Evolutionary conservation across 176 grass and related monocot species (phyloP).

Genomic region (Bolboschoenus planiculmis): DNA sequence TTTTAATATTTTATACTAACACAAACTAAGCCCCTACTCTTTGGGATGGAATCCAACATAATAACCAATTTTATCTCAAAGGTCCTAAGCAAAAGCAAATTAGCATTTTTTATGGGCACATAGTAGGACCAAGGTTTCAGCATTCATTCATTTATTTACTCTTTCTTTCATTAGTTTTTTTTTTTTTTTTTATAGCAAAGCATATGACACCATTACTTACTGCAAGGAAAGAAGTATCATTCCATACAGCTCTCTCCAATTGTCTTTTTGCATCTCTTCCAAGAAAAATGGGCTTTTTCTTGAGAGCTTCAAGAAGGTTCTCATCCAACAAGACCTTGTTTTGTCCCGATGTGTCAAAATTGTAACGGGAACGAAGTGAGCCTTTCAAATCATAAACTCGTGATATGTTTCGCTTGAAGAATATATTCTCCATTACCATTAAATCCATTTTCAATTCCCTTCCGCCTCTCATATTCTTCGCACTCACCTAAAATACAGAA

Average conservation of each 20-base stretch:
- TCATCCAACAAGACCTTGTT: conserved; percentile 84
- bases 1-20: not conserved
- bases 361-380: conserved; percentile 71
- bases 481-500: conserved; percentile 51
- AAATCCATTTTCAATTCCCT: conserved; percentile 77
- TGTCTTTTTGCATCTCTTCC: conserved; percentile 52
- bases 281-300: conserved; percentile 77
- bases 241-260: conserved; percentile 84
- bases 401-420: conserved; percentile 65
- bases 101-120: not conserved
- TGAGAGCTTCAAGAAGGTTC: conserved; percentile 73
- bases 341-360: conserved; percentile 58
- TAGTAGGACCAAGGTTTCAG: not conserved
- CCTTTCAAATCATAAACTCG: conserved; percentile 93
- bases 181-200: not conserved
- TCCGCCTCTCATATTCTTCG: conserved; percentile 67
- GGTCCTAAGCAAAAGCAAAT: not conserved
- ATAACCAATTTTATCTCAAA: not conserved
- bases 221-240: conserved; percentile 90
- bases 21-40: not conserved
- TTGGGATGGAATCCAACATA: not conserved
- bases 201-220: conserved; percentile 31
- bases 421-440: conserved; percentile 95
- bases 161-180: not conserved
- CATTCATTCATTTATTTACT: not conserved